Conservation (phyloP, 352 stramenopile genomes). For the Poterioochromonas sp. region DNA sequence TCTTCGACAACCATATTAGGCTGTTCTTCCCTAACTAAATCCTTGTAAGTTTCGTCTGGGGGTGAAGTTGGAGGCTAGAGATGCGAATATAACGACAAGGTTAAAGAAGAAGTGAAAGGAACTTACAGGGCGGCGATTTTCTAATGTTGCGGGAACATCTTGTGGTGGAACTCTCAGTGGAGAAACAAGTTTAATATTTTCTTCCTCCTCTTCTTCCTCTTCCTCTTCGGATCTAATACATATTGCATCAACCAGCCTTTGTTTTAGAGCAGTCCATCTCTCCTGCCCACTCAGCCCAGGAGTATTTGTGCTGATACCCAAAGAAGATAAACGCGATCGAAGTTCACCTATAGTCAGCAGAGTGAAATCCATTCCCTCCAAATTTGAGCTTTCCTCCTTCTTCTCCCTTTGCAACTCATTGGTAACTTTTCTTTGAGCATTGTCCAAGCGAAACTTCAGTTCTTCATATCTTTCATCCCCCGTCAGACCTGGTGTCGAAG, state of each 20-base stretch:
- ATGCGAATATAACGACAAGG: background rate
- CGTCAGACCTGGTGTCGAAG: constrained; percentile 13
- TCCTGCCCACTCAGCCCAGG: constrained; percentile 13
- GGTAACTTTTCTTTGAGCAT: background rate
- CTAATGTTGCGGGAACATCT: background rate
- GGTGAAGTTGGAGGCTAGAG: background rate
- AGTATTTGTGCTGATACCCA: constrained; percentile 20
- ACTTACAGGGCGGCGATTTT: background rate
- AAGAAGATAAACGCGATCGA: background rate
- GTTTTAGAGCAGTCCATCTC: background rate
- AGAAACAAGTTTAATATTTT: background rate
- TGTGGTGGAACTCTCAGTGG: background rate
- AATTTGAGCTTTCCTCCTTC: background rate
- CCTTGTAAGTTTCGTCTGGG: background rate
- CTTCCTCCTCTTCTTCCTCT: too few relatives aligned
- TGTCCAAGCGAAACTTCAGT: background rate
- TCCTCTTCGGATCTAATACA: too few relatives aligned
- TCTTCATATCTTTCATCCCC: constrained; percentile 31
- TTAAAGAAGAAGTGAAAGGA: background rate
- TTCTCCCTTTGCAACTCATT: background rate
- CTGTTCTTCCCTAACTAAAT: background rate
- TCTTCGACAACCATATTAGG: background rate
- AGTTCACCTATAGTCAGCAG: constrained; percentile 24
- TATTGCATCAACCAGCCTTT: constrained; percentile 10
- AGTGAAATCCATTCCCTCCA: background rate